Conservation (phyloP, 108 stramenopile species). For the Nitzschia palea region DNA sequence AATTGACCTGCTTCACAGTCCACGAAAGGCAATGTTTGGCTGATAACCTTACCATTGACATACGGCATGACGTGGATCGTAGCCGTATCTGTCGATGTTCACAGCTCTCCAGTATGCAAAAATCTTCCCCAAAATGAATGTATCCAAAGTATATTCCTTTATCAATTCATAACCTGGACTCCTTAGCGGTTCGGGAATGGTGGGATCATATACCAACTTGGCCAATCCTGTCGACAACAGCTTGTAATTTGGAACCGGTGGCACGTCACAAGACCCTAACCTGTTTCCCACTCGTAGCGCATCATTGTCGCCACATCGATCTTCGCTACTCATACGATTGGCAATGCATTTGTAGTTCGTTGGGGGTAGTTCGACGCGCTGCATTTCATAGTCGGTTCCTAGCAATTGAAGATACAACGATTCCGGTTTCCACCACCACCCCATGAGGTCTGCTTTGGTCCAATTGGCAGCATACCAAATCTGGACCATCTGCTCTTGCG, state of each 20-base stretch:
- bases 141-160: background rate
- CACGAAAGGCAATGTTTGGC: too few species aligned
- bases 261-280: slow-evolving; percentile 25
- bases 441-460: slow-evolving; percentile 35
- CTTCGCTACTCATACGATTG: background rate
- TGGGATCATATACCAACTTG: background rate
- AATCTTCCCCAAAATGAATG: slow-evolving; percentile 3
- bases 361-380: slow-evolving; percentile 14
- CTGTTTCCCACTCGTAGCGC: slow-evolving; percentile 12
- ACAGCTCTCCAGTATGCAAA: background rate
- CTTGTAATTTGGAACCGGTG: slow-evolving; percentile 1
- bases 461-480: slow-evolving; percentile 43
- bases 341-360: slow-evolving; percentile 25
- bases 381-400: slow-evolving; percentile 37
- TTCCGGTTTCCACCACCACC: slow-evolving; percentile 44
- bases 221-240: background rate
- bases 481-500: slow-evolving; percentile 29
- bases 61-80: slow-evolving; percentile 32
- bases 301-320: slow-evolving; percentile 9
- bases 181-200: background rate
- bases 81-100: slow-evolving; percentile 1
- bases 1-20: too few species aligned
- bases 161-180: slow-evolving; percentile 20
- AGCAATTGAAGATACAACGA: slow-evolving; percentile 12
- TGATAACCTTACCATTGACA: too few species aligned